Percentiles rank a stretch among this genome's conserved stretches.
Evolutionary conservation across 148 eudicot species (phyloP).

Genomic region (Rhododendron kiyosumense): DNA sequence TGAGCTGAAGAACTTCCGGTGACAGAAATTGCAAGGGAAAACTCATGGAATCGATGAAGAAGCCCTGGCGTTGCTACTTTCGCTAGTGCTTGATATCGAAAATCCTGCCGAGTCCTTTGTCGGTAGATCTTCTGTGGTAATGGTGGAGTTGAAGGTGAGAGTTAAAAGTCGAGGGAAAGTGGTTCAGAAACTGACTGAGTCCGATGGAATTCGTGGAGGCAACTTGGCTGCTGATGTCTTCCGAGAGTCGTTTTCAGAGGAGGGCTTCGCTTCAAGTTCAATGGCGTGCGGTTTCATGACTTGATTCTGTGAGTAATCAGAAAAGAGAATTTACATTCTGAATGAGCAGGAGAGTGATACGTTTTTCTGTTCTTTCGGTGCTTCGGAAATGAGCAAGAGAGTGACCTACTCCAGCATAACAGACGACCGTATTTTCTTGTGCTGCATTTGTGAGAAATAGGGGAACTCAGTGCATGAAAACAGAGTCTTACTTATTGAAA

Average conservation of each 20-base stretch:
- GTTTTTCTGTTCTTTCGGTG: not conserved
- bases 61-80: slow-evolving; percentile 20
- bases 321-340: not conserved
- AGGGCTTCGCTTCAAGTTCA: slow-evolving; percentile 26
- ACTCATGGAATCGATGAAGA: slow-evolving; percentile 24
- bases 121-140: not conserved
- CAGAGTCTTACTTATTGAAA: not conserved
- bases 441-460: slow-evolving; percentile 6
- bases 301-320: not conserved
- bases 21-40: slow-evolving; percentile 59
- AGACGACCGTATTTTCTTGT: not conserved
- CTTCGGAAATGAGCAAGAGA: not conserved
- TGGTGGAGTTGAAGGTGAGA: slow-evolving; percentile 20
- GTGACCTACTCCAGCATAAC: not conserved
- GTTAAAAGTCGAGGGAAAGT: slow-evolving; percentile 43
- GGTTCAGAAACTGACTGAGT: slow-evolving; percentile 12
- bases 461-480: not conserved
- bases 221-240: slow-evolving; percentile 37
- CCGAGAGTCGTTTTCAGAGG: slow-evolving; percentile 21
- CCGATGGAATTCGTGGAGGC: slow-evolving; percentile 26
- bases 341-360: not conserved
- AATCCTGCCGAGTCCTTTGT: slow-evolving; percentile 9
- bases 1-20: slow-evolving; percentile 57
- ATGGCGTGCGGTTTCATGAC: slow-evolving; percentile 18
- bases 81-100: slow-evolving; percentile 30